Evolutionary conservation across 371 early-diverging fungal genomes (phyloP), one percentile per base, ranked within the genome.

Genomic region (Mortierella sp.): DNA sequence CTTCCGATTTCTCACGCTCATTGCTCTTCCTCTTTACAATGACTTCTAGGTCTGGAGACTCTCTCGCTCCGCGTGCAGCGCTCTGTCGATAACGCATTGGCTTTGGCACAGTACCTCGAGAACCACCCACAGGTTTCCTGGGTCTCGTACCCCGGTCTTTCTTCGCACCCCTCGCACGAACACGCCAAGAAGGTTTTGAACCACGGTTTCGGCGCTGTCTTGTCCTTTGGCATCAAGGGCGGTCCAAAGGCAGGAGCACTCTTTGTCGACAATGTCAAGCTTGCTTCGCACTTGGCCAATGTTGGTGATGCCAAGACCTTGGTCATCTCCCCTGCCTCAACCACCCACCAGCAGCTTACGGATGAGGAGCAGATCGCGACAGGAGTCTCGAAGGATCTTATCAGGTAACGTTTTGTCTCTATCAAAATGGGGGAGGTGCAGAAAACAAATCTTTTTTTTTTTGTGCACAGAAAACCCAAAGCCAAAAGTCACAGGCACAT

Each of bases 241-340:
- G 93, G 91, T 4, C 47, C 68, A 29, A 44, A 67, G 15, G 88
- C 88, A 19, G 92, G 88, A 29, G 59, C 75, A 28, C 60, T 59
- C 14, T 94, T 96, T 72, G 90, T 96, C 57, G 87, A 93, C 61
- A 80, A 72, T 19, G 86, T 96, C 57, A 85, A 93, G 74, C 86
- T 96, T 37, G 91, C 91, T 9, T 92, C 92, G 37, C 95, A 95
- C 75, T 75, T 96, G 47, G 97, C 96, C 61, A 96, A 96, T 68
- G 94, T 96, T 18, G 97, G 97, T 53, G 97, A 96, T 76, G 91
- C 94, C 7, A 89, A 93, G 72, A 95, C 96, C 0, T 83, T 96
- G 52, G 93, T 93, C 44, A 94, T 96, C 69, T 91, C 94, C 45
- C 95, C 97, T 16, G 84, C 94, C 14, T 73, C 89, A 14, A 96